Evolutionary conservation across 1,139 yeast species (phyloP).

Genomic region (Geotrichum australiense): DNA sequence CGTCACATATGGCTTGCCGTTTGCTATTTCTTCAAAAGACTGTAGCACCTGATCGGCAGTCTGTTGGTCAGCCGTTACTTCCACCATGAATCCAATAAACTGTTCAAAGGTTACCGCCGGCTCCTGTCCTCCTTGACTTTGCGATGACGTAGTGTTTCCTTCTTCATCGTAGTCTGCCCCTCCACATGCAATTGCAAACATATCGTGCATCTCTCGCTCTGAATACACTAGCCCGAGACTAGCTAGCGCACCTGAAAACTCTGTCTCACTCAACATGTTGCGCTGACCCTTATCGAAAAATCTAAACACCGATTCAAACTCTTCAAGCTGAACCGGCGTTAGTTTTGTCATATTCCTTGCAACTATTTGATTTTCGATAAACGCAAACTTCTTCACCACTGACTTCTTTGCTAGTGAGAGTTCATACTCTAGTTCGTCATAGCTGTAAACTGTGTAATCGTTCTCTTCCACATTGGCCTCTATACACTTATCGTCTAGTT

Average conservation of each 20-base stretch:
- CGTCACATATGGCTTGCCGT: constrained; percentile 36
- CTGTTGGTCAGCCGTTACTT: constrained; percentile 36
- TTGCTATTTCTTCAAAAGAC: constrained; percentile 36
- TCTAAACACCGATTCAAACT: constrained; percentile 37
- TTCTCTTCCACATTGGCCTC: constrained; percentile 39
- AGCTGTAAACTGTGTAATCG: constrained; percentile 36
- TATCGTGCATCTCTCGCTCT: constrained; percentile 34
- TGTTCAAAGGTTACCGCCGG: constrained; percentile 34
- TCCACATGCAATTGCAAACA: too few species aligned
- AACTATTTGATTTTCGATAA: constrained; percentile 37
- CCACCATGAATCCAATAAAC: constrained; percentile 37
- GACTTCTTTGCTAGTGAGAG: constrained; percentile 34
- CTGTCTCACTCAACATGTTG: constrained; percentile 31
- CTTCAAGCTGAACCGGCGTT: constrained; percentile 38
- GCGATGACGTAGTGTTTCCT: background rate
- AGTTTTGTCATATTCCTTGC: constrained; percentile 36
- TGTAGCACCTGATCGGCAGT: constrained; percentile 36
- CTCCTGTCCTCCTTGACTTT: too few species aligned
- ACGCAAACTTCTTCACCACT: constrained; percentile 34
- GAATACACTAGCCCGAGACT: constrained; percentile 34
- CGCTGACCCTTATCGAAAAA: constrained; percentile 35
- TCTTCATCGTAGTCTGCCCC: too few species aligned
- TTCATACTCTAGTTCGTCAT: constrained; percentile 37
- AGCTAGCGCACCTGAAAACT: constrained; percentile 37
- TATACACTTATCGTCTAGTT: constrained; percentile 27